A percentile compares a stretch with the other conserved stretches of the same genome.
Evolutionary conservation across 2,329 filamentous ascomycete genomes (phyloP).

Genomic region (Curvularia spicifera): DNA sequence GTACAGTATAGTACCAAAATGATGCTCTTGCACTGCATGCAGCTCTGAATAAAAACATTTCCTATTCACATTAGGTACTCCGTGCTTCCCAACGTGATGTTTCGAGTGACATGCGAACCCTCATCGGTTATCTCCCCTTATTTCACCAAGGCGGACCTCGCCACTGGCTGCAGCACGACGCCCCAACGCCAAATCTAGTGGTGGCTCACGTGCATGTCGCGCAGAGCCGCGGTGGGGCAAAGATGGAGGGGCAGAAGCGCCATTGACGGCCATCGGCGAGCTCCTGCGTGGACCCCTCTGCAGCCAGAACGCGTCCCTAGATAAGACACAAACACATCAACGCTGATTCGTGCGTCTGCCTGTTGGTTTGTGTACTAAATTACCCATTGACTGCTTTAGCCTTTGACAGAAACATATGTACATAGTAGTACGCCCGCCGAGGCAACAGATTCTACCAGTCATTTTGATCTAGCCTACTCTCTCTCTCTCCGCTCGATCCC

Average conservation of each 20-base stretch:
- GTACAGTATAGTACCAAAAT: slow-evolving; percentile 15
- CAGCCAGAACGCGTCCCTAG: slow-evolving; percentile 16
- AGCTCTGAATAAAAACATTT: slow-evolving; percentile 1
- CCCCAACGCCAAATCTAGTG: not conserved
- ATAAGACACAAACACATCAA: slow-evolving; percentile 23
- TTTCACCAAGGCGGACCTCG: slow-evolving; percentile 8
- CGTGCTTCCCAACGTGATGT: not conserved
- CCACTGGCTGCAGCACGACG: not conserved
- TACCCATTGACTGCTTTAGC: slow-evolving; percentile 7
- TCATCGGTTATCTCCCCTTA: not conserved
- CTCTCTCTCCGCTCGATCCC: not conserved
- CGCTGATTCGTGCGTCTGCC: slow-evolving; percentile 24
- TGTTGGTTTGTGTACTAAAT: not conserved
- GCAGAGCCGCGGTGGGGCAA: slow-evolving; percentile 10
- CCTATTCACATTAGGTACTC: not conserved
- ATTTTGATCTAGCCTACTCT: slow-evolving; percentile 3
- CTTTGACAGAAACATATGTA: not conserved
- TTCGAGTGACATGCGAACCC: not conserved
- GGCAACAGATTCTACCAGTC: not conserved
- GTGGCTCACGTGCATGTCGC: slow-evolving; percentile 13
- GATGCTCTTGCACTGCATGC: not conserved
- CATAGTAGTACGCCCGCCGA: not conserved
- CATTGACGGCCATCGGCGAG: slow-evolving; percentile 36
- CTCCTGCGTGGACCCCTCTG: slow-evolving; percentile 30
- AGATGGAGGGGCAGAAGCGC: slow-evolving; percentile 17